A percentile compares a stretch with the other conserved stretches of the same genome.
Conservation (phyloP, 1,139 yeast species). For the Ogataea hybrid region DNA sequence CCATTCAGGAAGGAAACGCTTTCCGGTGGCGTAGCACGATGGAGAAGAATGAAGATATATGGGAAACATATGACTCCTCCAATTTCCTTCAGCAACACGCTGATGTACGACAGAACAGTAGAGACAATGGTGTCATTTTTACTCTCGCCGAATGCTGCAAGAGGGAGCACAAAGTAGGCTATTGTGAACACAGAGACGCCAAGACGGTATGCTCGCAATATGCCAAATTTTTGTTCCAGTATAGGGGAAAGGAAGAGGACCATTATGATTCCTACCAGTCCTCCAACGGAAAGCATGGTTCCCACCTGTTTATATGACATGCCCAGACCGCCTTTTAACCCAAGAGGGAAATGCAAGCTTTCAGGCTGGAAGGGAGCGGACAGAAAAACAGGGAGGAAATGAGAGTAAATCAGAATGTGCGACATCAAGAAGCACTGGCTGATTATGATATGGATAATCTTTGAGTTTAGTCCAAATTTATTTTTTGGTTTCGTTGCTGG, state of each 20-base stretch:
- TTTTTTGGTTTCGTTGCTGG: no score
- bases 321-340: conserved; percentile 11
- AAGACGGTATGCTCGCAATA: conserved; percentile 4
- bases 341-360: conserved; percentile 7
- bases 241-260: conserved; percentile 8
- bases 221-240: conserved; percentile 3
- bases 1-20: conserved; percentile 9
- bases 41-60: conserved; percentile 6
- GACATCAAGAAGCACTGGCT: conserved; percentile 9
- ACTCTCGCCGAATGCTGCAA: conserved; percentile 3
- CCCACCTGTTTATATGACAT: conserved; percentile 4
- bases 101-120: neutral
- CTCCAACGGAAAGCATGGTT: conserved; percentile 7
- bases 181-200: conserved; percentile 4
- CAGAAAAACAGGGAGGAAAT: conserved; percentile 6
- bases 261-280: conserved; percentile 7
- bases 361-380: conserved; percentile 1
- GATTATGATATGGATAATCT: conserved; percentile 7
- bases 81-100: conserved; percentile 9
- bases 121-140: neutral
- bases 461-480: neutral
- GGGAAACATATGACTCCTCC: conserved; percentile 11
- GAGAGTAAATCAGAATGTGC: conserved; percentile 9
- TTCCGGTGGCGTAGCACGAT: conserved; percentile 5
- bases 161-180: conserved; percentile 5